phyloP scores from a whole-genome alignment of 495 filamentous ascomycete genomes.

The Niebla homalea region DNA sequence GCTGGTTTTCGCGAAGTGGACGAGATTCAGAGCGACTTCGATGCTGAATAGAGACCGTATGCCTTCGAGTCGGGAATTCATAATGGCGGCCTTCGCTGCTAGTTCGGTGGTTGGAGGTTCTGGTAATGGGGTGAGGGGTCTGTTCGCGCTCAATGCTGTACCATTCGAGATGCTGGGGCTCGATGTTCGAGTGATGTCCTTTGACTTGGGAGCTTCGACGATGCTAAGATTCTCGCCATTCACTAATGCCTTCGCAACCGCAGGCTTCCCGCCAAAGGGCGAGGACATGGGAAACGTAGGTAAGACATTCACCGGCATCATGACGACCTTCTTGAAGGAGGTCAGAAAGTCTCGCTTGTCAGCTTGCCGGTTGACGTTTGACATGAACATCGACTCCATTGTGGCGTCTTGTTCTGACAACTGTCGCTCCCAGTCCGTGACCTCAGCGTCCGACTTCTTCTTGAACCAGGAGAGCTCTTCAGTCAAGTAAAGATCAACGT shows the following conservation, averaged over 20 bases:
- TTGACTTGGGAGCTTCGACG: constrained; percentile 24
- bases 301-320: constrained; percentile 91
- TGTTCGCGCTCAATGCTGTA: constrained; percentile 19
- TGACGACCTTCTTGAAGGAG: constrained; percentile 96
- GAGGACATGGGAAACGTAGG: constrained; percentile 48
- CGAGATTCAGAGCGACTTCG: constrained; percentile 79
- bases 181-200: constrained; percentile 27
- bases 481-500: constrained; percentile 82
- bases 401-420: constrained; percentile 81
- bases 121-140: constrained; percentile 37
- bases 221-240: constrained; percentile 28
- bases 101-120: constrained; percentile 78
- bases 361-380: constrained; percentile 80
- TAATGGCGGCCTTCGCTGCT: constrained; percentile 89
- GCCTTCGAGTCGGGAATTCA: constrained; percentile 86
- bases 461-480: constrained; percentile 86
- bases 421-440: constrained; percentile 79
- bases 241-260: constrained; percentile 24
- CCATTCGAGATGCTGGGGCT: constrained; percentile 25
- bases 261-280: constrained; percentile 34
- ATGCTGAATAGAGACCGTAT: constrained; percentile 92
- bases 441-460: constrained; percentile 56
- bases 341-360: constrained; percentile 93
- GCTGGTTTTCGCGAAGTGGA: constrained; percentile 80
- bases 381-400: constrained; percentile 89